Evolutionary conservation across 345 rosid genomes (phyloP).

Genomic region (Populus simonii): DNA sequence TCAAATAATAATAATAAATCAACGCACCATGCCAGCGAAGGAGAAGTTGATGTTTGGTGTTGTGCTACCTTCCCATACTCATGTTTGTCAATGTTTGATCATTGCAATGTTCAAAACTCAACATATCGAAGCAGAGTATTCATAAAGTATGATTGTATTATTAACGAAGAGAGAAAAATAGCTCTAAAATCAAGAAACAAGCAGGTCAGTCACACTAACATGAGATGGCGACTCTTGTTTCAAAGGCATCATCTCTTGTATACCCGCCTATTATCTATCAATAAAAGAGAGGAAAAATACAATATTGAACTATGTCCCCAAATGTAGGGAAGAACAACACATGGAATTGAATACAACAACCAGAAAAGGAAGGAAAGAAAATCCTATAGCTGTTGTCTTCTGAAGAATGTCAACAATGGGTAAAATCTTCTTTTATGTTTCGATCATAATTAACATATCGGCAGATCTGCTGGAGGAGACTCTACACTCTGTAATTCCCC

Average conservation of each 20-base stretch:
- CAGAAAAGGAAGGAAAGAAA: neutral
- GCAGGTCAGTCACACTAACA: neutral
- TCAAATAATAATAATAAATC: too few species aligned
- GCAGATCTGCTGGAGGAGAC: conserved; percentile 70
- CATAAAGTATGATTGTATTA: neutral
- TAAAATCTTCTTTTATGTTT: neutral
- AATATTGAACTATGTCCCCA: conserved; percentile 5
- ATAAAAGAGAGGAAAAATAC: neutral
- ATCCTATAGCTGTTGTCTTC: neutral
- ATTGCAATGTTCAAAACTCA: neutral
- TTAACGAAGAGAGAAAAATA: neutral
- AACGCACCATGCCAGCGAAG: too few species aligned
- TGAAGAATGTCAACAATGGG: neutral
- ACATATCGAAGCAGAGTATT: too few species aligned
- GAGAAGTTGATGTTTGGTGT: too few species aligned
- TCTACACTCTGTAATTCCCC: conserved; percentile 54
- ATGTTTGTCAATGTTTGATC: too few species aligned
- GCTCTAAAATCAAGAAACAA: neutral
- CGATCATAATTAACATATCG: conserved; percentile 47
- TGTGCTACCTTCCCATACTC: neutral
- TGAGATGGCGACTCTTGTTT: conserved; percentile 7
- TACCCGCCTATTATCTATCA: neutral
- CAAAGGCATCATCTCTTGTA: conserved; percentile 5
- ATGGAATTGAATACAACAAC: neutral
- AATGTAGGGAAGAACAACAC: conserved; percentile 13